Conservation (phyloP, 192 early-diverging fungal species). For the Coemansia sp. region DNA sequence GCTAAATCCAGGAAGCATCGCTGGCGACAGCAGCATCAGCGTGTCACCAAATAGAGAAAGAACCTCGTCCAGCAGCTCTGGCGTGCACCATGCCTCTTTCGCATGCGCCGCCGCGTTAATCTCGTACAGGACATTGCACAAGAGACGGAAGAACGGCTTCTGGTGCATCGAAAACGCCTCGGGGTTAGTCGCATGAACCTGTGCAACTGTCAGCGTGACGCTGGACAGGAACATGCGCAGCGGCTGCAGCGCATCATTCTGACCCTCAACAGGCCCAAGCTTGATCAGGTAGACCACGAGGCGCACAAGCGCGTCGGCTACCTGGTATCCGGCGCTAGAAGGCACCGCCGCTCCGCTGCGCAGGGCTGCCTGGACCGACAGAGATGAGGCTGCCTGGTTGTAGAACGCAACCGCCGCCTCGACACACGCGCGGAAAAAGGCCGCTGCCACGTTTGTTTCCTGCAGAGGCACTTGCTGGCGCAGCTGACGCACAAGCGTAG, state of each 20-base stretch:
- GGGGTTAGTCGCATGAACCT: slow-evolving; percentile 78
- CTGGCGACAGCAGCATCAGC: slow-evolving; percentile 81
- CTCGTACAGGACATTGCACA: slow-evolving; percentile 82
- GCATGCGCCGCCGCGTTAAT: slow-evolving; percentile 46
- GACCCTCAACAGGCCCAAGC: slow-evolving; percentile 60
- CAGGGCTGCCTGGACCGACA: slow-evolving; percentile 10
- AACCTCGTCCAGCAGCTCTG: slow-evolving; percentile 11
- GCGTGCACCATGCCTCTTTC: slow-evolving; percentile 36
- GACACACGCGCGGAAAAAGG: slow-evolving; percentile 90
- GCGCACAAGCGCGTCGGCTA: slow-evolving; percentile 91
- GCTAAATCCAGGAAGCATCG: slow-evolving; percentile 86
- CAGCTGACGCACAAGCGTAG: slow-evolving; percentile 61
- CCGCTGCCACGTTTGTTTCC: slow-evolving; percentile 71
- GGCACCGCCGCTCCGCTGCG: slow-evolving; percentile 5
- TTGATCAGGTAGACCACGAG: slow-evolving; percentile 81
- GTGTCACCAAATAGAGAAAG: slow-evolving; percentile 52
- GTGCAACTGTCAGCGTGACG: slow-evolving; percentile 79
- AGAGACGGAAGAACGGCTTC: slow-evolving; percentile 84
- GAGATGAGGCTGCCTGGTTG: slow-evolving; percentile 57
- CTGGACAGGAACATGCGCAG: slow-evolving; percentile 83
- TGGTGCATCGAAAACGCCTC: slow-evolving; percentile 76
- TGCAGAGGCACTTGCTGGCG: slow-evolving; percentile 75
- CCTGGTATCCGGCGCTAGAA: slow-evolving; percentile 63
- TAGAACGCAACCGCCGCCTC: slow-evolving; percentile 81
- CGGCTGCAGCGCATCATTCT: slow-evolving; percentile 58